Evolutionary conservation across 768 basidiomycete species (phyloP).

Genomic region (Boletus vermiculosoides): DNA sequence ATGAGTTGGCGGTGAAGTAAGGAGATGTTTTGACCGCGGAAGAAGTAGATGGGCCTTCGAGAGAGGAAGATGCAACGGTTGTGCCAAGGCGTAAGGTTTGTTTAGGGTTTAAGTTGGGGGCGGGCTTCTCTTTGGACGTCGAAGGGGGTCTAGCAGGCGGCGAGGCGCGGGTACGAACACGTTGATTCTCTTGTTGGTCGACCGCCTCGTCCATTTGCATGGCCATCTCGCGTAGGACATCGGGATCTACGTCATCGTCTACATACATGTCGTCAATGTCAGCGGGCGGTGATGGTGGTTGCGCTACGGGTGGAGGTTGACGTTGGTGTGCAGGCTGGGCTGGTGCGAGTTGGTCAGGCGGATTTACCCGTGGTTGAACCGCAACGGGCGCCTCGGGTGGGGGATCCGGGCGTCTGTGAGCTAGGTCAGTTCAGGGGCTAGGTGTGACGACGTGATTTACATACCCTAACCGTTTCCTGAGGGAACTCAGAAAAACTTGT

Average conservation of each 20-base stretch:
- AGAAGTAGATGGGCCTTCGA: conserved; percentile 2
- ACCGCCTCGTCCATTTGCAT: conserved; percentile 18
- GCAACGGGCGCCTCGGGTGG: conserved; percentile 11
- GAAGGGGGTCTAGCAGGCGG: neutral
- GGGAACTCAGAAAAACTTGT: conserved; percentile 55
- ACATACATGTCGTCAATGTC: conserved; percentile 24
- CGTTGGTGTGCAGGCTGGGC: conserved; percentile 16
- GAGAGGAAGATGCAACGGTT: conserved; percentile 9
- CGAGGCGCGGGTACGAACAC: neutral
- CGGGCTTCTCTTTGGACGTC: conserved; percentile 3
- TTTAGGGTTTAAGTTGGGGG: neutral
- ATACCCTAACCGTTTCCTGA: conserved; percentile 70
- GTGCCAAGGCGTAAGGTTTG: neutral
- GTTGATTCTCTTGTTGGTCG: conserved; percentile 2
- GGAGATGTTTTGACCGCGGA: conserved; percentile 11
- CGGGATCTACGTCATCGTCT: conserved; percentile 32
- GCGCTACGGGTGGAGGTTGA: conserved; percentile 9
- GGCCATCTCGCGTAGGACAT: conserved; percentile 25
- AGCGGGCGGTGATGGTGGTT: conserved; percentile 11
- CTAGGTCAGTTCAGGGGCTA: neutral
- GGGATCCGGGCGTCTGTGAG: conserved; percentile 28
- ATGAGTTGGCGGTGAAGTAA: conserved; percentile 19
- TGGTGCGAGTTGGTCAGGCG: conserved; percentile 12
- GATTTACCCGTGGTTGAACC: conserved; percentile 12
- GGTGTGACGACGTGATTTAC: conserved; percentile 12